Evolutionary conservation across 2,329 filamentous ascomycete species (phyloP), one percentile per base, ranked within the genome.

Genomic region (Trichoderma polysporum): DNA sequence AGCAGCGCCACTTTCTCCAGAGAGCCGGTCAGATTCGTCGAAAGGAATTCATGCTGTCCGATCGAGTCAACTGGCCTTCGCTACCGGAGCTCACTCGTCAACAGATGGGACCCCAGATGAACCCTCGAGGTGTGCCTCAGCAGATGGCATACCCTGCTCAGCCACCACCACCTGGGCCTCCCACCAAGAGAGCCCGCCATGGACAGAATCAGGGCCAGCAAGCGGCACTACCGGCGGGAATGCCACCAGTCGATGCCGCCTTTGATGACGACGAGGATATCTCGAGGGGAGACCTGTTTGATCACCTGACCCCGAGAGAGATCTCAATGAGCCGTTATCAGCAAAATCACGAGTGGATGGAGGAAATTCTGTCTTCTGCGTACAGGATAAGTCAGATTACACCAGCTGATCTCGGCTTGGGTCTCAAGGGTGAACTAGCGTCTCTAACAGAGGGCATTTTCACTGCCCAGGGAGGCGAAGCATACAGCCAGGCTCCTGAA

Each of bases 341-440:
- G 76, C 93, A 97, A 75, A 96, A 99, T 73, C 94, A 99, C 74
- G 93, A 97, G 77, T 98, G 94, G 95, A 97, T 99, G 92, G 95
- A 98, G 75, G 94, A 99, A 79, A 90, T 99, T 31, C 86, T 98
- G 63, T 92, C 91, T 0, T 98, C 94, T 1, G 93, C 94, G 0
- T 97, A 97, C 75, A 85, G 91, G 27, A 91, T 94, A 69, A 86
- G 86, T 58, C 92, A 96, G 75, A 97, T 99, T 67, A 88, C 90
- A 9, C 93, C 94, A 0, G 88, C 93, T 2, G 94, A 97, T 75
- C 86, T 98, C 37, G 93, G 93, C 0, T 82, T 98, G 10, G 95
- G 95, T 4, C 85, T 91, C 59, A 91, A 90, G 78, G 95, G 95
- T 41, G 91, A 94, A 77, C 83, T 99, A 22, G 89, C 91, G 27